Evolutionary conservation across 352 stramenopile genomes (phyloP).

Genomic region (Pythium phragmitis): DNA sequence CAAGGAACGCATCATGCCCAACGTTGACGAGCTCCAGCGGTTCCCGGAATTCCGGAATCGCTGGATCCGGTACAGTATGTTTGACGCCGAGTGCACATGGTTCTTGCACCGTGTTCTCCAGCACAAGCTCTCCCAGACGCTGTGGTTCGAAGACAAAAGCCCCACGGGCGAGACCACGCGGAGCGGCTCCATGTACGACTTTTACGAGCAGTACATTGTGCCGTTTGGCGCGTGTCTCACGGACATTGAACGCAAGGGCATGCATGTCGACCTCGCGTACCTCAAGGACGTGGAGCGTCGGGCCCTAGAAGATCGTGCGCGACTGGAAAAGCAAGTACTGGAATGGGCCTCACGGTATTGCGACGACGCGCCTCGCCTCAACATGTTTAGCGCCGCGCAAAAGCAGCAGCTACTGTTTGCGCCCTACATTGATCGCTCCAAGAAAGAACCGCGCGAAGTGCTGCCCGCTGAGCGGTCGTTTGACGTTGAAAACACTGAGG

Average conservation of each 20-base stretch:
- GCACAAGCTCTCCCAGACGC: conserved; percentile 87
- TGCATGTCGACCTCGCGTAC: conserved; percentile 90
- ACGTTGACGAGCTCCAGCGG: conserved; percentile 79
- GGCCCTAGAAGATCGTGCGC: conserved; percentile 87
- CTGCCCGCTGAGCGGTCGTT: conserved; percentile 68
- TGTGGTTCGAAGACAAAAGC: conserved; percentile 75
- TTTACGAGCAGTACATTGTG: conserved; percentile 96
- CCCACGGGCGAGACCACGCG: conserved; percentile 21
- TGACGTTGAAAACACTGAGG: conserved; percentile 82
- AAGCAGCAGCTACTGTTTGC: conserved; percentile 98
- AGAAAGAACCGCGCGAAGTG: conserved; percentile 59
- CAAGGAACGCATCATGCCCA: conserved; percentile 79
- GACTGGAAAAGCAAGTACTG: conserved; percentile 84
- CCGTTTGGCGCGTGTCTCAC: conserved; percentile 98
- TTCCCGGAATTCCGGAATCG: conserved; percentile 84
- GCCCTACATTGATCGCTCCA: conserved; percentile 72
- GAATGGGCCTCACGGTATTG: conserved; percentile 93
- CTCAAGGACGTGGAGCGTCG: conserved; percentile 90
- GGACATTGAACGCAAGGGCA: conserved; percentile 96
- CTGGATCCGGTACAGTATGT: conserved; percentile 97
- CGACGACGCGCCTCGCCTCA: conserved; percentile 94
- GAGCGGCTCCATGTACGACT: conserved; percentile 92
- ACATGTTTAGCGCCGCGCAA: conserved; percentile 92
- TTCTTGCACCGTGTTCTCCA: conserved; percentile 90
- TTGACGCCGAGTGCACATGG: conserved; percentile 97